Percentiles rank a stretch among this genome's conserved stretches.
Evolutionary conservation across 2,329 filamentous ascomycete species (phyloP).

Genomic region (Diatrype stigma): DNA sequence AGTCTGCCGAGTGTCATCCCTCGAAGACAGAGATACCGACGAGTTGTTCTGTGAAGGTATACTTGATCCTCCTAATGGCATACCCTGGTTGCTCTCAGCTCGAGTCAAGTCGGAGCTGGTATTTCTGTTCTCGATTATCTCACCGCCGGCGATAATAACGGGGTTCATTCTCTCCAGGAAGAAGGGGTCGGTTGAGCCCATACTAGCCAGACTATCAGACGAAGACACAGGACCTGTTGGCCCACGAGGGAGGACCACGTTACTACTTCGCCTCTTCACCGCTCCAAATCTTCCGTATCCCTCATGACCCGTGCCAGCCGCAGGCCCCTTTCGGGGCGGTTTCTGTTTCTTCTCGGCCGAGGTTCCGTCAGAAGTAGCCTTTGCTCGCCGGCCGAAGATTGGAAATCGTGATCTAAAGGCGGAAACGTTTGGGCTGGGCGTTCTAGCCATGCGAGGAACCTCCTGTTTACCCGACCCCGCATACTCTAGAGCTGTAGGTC

Average conservation of each 20-base stretch:
- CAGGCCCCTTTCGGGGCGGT: slow-evolving; percentile 67
- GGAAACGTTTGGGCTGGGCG: slow-evolving; percentile 53
- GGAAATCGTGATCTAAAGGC: slow-evolving; percentile 66
- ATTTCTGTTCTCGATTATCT: slow-evolving; percentile 58
- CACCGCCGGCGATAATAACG: slow-evolving; percentile 62
- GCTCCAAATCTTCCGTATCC: slow-evolving; percentile 67
- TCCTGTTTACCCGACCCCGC: slow-evolving; percentile 22
- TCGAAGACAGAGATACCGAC: slow-evolving; percentile 36
- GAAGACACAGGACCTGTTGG: slow-evolving; percentile 42
- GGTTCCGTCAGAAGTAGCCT: slow-evolving; percentile 50
- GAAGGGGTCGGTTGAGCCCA: slow-evolving; percentile 49
- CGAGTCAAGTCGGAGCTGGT: slow-evolving; percentile 43
- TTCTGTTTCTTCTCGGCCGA: slow-evolving; percentile 55
- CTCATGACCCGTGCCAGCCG: slow-evolving; percentile 91
- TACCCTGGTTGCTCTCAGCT: slow-evolving; percentile 48
- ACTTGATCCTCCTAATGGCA: slow-evolving; percentile 36
- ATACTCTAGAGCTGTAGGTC: too few relatives aligned
- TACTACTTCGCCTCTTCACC: slow-evolving; percentile 60
- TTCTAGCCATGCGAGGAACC: slow-evolving; percentile 32
- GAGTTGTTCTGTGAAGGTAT: slow-evolving; percentile 40
- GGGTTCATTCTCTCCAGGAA: slow-evolving; percentile 60
- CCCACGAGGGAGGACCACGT: slow-evolving; percentile 44
- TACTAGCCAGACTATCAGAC: slow-evolving; percentile 46
- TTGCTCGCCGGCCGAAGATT: slow-evolving; percentile 71
- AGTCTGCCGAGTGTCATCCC: slow-evolving; percentile 37